These are phyloP conservation scores for Neltuma alba DNA, from an alignment of 306 rosid genomes.

Conservation along the genomic window DNA sequence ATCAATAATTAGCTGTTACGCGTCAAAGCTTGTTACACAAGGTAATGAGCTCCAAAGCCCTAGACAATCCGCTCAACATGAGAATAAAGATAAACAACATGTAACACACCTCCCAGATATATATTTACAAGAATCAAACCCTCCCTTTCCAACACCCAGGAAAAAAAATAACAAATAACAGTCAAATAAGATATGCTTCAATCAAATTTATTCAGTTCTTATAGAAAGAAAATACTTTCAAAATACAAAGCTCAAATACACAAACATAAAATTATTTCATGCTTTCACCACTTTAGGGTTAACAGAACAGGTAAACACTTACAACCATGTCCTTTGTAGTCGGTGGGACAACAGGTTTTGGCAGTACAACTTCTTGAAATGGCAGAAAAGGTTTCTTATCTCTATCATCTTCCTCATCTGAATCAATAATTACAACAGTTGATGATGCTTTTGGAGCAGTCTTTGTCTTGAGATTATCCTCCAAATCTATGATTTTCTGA, in stretches of 20 bases:
- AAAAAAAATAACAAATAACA: no score
- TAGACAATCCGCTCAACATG: neutral
- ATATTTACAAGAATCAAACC: constrained; percentile 16
- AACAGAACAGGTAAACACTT: constrained; percentile 40
- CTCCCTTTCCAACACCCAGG: neutral
- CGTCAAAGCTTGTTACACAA: neutral
- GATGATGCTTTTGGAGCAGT: constrained; percentile 28
- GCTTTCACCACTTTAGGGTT: constrained; percentile 16
- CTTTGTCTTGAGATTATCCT: constrained; percentile 37
- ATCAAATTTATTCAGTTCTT: constrained; percentile 9
- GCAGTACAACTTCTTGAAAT: constrained; percentile 55
- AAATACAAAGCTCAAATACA: constrained; percentile 29
- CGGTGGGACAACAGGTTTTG: constrained; percentile 37
- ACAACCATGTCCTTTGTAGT: constrained; percentile 50
- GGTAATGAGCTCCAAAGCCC: neutral
- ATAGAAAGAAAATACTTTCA: constrained; percentile 13
- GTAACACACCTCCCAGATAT: constrained; percentile 6
- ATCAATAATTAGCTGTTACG: neutral
- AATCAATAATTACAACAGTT: constrained; percentile 69
- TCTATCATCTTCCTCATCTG: constrained; percentile 73
- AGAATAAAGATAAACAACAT: neutral
- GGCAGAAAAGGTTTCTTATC: constrained; percentile 42
- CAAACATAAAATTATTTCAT: neutral
- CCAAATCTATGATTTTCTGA: constrained; percentile 55
- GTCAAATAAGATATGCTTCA: neutral